Evolutionary conservation across 192 early-diverging fungal species (phyloP).

Genomic region (Phycomyces nitens): DNA sequence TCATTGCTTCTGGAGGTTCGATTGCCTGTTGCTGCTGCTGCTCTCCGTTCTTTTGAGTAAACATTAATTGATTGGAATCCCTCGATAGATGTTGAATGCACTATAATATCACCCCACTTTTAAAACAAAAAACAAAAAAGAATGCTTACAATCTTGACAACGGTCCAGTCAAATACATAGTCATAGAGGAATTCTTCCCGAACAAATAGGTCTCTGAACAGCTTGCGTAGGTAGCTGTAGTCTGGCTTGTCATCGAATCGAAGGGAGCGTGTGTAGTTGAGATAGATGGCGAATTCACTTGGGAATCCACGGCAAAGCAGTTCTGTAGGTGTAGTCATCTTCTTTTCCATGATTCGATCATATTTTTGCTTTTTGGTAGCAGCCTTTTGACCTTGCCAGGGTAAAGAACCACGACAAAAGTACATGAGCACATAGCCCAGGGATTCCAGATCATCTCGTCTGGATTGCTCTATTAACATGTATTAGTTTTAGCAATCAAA

Average conservation of each 20-base stretch:
- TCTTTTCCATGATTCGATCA: constrained; percentile 92
- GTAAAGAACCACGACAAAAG: constrained; percentile 83
- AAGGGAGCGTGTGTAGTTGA: constrained; percentile 82
- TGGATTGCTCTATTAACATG: constrained; percentile 69
- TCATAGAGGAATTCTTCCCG: constrained; percentile 82
- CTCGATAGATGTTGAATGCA: too few relatives aligned
- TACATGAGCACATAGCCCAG: constrained; percentile 90
- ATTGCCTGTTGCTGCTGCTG: background rate
- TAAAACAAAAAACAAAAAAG: too few relatives aligned
- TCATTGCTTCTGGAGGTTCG: background rate
- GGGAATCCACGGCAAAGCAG: constrained; percentile 80
- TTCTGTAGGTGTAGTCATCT: constrained; percentile 83
- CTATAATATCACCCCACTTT: too few relatives aligned
- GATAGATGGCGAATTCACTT: constrained; percentile 81
- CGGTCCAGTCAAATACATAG: constrained; percentile 91
- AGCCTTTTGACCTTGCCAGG: constrained; percentile 91
- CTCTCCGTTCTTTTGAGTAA: too few relatives aligned
- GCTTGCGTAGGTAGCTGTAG: constrained; percentile 81
- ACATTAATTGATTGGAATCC: too few relatives aligned
- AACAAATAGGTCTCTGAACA: constrained; percentile 83
- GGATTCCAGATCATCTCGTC: constrained; percentile 89
- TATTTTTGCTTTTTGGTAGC: constrained; percentile 92
- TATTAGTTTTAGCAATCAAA: constrained; percentile 1
- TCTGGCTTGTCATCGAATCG: constrained; percentile 92
- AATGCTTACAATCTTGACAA: constrained; percentile 52